Base-by-base conservation (phyloP, 2,329 filamentous ascomycete species). In the Ascochyta viciae-villosae region DNA sequence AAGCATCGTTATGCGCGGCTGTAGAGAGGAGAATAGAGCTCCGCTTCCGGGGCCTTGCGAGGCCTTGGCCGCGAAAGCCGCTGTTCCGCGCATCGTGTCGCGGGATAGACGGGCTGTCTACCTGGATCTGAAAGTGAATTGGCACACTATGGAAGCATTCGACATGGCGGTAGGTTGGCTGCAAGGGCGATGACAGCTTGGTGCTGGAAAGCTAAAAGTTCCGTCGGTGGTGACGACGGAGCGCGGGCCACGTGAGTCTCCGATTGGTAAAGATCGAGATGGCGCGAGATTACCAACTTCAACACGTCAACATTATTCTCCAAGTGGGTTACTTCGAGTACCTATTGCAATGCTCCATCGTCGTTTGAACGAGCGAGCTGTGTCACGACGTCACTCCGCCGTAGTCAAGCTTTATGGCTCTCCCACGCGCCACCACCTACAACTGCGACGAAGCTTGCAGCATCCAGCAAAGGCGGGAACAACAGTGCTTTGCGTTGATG, bases 41-140 rank as follows among this genome's bases (percentile, higher is more conserved):
- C 71, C 72, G 62, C 68, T 74, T 8, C 71, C 72, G 35, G 67
- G 61, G 48, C 69, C 67, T 41, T 70, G 63, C 70, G 72, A 74
- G 65, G 70, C 71, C 64, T 70, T 74, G 52, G 64, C 65, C 40
- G 67, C 64, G 58, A 69, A 61, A 39, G 62, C 60, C 45, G 68
- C 61, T 56, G 68, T 63, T 60, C 67, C 65, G 67, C 73, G 73
- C 74, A 76, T 76, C 54, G 68, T 70, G 64, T 44, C 48, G 49
- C 43, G 51, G 48, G 61, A 63, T 52, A 66, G 63, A 65, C 60
- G 43, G 55, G 33, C 19, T 31, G 37, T 66, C 67, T 72, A 72
- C 69, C 69, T 62, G 40, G 47, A 50, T 38, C 16, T 54, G 31
- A 46, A 48, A 50, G 31, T 62, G 54, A 41, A 53, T 58, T 58